Conservation (phyloP, 345 rosid species). For the Jatropha curcas region DNA sequence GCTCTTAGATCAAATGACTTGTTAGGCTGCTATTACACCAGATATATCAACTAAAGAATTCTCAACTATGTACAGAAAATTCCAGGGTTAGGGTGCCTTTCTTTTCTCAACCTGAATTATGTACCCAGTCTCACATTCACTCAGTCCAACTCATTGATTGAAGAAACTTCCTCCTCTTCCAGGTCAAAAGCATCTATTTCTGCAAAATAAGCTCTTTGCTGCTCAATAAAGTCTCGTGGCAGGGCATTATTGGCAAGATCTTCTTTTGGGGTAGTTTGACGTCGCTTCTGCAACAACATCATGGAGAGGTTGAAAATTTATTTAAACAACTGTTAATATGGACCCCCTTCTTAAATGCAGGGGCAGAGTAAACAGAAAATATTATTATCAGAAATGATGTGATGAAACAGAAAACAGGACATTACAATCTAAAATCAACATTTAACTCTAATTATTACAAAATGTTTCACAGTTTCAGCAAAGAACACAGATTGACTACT, state of each 20-base stretch:
- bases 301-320: neutral
- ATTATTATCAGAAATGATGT: neutral
- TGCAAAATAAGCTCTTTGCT: slow-evolving; percentile 71
- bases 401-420: neutral
- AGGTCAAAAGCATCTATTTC: slow-evolving; percentile 75
- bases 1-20: too few relatives aligned
- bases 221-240: slow-evolving; percentile 50
- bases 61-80: too few relatives aligned
- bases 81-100: neutral
- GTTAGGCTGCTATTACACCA: too few relatives aligned
- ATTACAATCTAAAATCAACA: neutral
- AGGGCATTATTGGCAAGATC: slow-evolving; percentile 23
- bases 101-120: neutral
- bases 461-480: neutral
- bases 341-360: neutral
- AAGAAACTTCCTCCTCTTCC: slow-evolving; percentile 61
- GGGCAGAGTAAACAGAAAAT: neutral
- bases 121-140: slow-evolving; percentile 10
- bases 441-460: neutral
- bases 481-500: neutral
- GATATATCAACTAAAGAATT: too few relatives aligned
- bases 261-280: slow-evolving; percentile 11
- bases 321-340: neutral
- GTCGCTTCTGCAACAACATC: slow-evolving; percentile 44
- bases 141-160: slow-evolving; percentile 48